Conservation (phyloP, 192 early-diverging fungal species). For the Gryganskiella cystojenkinii region DNA sequence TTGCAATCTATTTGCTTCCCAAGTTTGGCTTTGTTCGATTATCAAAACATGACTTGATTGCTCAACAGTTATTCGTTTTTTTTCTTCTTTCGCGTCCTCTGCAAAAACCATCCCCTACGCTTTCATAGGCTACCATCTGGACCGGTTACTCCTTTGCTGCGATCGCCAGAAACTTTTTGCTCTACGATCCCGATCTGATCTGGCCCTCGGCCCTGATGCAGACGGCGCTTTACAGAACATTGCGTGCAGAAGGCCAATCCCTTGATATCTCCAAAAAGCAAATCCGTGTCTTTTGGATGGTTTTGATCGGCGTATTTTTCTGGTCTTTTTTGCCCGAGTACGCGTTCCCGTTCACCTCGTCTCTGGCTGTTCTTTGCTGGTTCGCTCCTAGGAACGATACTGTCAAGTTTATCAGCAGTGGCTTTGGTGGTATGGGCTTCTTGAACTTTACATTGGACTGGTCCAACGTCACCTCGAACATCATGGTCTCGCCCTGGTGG, state of each 20-base stretch:
- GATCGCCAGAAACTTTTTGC: slow-evolving; percentile 48
- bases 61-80: background rate
- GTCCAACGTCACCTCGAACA: slow-evolving; percentile 52
- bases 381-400: slow-evolving; percentile 46
- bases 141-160: slow-evolving; percentile 54
- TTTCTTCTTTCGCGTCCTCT: background rate
- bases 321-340: slow-evolving; percentile 56
- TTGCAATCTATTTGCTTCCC: background rate
- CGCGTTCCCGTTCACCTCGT: slow-evolving; percentile 50
- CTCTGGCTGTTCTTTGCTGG: slow-evolving; percentile 54
- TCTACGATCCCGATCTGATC: slow-evolving; percentile 53
- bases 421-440: slow-evolving; percentile 59
- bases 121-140: slow-evolving; percentile 53
- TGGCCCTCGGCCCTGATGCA: slow-evolving; percentile 57
- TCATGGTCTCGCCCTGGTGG: slow-evolving; percentile 57
- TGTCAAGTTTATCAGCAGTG: slow-evolving; percentile 54
- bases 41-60: no score
- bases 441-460: slow-evolving; percentile 59
- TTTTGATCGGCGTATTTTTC: slow-evolving; percentile 51
- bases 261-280: slow-evolving; percentile 34
- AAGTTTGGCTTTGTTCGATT: no score
- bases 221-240: slow-evolving; percentile 49
- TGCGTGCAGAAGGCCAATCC: slow-evolving; percentile 45
- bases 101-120: no score
- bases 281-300: slow-evolving; percentile 51